These are phyloP conservation scores for Fusarium coicis DNA, from an alignment of 2,329 filamentous ascomycete genomes.

Conservation along the genomic window DNA sequence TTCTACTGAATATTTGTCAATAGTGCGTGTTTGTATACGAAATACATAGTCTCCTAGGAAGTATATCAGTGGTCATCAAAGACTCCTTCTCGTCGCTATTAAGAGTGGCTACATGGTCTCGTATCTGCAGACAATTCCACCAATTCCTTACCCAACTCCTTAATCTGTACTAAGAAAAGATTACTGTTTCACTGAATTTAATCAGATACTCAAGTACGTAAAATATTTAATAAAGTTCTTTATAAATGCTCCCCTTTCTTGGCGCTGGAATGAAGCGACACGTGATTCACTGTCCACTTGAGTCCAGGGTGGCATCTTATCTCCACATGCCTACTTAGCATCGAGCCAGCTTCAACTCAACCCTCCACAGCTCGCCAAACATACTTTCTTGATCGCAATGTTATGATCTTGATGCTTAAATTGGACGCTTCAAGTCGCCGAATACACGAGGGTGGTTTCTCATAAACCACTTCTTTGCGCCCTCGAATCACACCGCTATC, in stretches of 20 bases:
- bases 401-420: conserved; percentile 18
- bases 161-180: background rate
- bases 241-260: background rate
- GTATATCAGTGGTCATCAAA: too few species aligned
- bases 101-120: background rate
- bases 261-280: conserved; percentile 18
- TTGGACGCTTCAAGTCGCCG: conserved; percentile 19
- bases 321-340: conserved; percentile 31
- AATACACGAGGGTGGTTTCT: conserved; percentile 8
- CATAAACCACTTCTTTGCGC: background rate
- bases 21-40: background rate
- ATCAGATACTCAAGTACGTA: background rate
- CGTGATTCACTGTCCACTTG: conserved; percentile 31
- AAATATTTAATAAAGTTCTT: background rate
- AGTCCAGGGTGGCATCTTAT: conserved; percentile 43
- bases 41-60: too few species aligned
- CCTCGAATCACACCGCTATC: background rate
- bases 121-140: background rate
- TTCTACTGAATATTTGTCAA: background rate
- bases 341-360: conserved; percentile 5
- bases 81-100: fast-evolving
- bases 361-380: background rate
- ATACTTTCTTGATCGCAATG: conserved; percentile 28
- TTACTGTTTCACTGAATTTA: background rate
- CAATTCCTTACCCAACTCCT: background rate